Percentiles rank a stretch among this genome's conserved stretches.
These are phyloP conservation scores for Trametes pubescens DNA, from an alignment of 1,284 basidiomycete genomes.

Conservation along the genomic window DNA sequence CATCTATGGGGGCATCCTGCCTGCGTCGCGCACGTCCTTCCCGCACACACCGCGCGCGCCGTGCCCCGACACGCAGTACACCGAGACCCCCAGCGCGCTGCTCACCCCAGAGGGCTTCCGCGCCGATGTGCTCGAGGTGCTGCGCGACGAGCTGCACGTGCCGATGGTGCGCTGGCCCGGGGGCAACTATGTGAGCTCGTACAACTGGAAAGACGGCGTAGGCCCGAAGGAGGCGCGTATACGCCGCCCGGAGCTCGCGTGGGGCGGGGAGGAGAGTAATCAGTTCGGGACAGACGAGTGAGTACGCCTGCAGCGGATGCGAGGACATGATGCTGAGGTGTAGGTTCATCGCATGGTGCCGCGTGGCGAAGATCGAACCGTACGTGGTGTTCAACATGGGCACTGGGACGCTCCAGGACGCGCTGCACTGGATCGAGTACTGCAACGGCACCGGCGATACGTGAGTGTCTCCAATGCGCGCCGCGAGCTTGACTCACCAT, in stretches of 20 bases:
- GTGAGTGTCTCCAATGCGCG: conserved; percentile 23
- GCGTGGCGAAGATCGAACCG: conserved; percentile 59
- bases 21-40: conserved; percentile 47
- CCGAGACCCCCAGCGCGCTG: conserved; percentile 34
- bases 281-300: conserved; percentile 69
- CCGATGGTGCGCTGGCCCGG: conserved; percentile 70
- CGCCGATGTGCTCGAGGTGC: conserved; percentile 61
- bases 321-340: conserved; percentile 9
- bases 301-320: neutral
- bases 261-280: conserved; percentile 70
- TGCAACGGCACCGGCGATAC: conserved; percentile 58
- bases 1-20: conserved; percentile 70
- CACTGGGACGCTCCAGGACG: conserved; percentile 68
- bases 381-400: conserved; percentile 75
- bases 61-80: conserved; percentile 40
- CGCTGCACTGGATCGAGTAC: conserved; percentile 73
- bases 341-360: conserved; percentile 59
- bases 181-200: conserved; percentile 66
- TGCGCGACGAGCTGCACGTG: conserved; percentile 60
- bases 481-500: neutral
- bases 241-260: conserved; percentile 69
- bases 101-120: conserved; percentile 54
- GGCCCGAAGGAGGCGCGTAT: conserved; percentile 62
- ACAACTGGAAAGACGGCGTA: conserved; percentile 74
- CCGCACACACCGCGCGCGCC: conserved; percentile 37